Evolutionary conservation across 2,329 filamentous ascomycete genomes (phyloP), one percentile per base, ranked within the genome.

Genomic region (Xylariaceae sp.): DNA sequence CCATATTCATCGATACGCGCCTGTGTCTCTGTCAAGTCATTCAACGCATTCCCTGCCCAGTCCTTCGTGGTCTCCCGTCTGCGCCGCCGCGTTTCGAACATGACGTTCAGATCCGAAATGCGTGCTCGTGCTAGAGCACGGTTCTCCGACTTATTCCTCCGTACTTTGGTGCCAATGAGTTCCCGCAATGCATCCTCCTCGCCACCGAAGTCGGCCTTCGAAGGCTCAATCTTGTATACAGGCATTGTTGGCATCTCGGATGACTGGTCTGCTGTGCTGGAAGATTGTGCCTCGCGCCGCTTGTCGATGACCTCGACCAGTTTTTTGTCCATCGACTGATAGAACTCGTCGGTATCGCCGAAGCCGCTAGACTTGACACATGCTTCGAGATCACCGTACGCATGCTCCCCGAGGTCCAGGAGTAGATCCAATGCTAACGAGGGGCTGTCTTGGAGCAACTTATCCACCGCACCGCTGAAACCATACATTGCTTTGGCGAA

Each of bases 41-140:
- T 54, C 36, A 55, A 14, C 14, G 48, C 45, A 42, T 55, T 51
- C 11, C 52, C 52, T 10, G 41, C 45, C 49, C 53, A 52, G 22
- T 45, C 38, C 4, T 47, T 22, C 12, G 39, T 13, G 10, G 19
- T n/a, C 36, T 17, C 38, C 18, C 49, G 43, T 31, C 49, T 41
- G 22, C 42, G 14, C 17, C 41, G 31, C 17, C 49, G 43, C n/a
- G 38, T 16, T 13, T 46, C 17, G 16, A 51, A 51, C 44, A 51
- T 14, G 4, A 22, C n/a, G 36, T 51, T 42, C 44, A 51, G 28
- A 28, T 51, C 43, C 14, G 22, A 4, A n/a, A 42, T 5, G 14
- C 40, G 40, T 12, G 40, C 40, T 12, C 40, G 40, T 6, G 11
- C 12, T 5, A 42, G 40, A 12, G 11, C 14, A 19, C 5, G 4